Base-by-base conservation (phyloP, 2,329 filamentous ascomycete species). In the Fusarium circinatum region DNA sequence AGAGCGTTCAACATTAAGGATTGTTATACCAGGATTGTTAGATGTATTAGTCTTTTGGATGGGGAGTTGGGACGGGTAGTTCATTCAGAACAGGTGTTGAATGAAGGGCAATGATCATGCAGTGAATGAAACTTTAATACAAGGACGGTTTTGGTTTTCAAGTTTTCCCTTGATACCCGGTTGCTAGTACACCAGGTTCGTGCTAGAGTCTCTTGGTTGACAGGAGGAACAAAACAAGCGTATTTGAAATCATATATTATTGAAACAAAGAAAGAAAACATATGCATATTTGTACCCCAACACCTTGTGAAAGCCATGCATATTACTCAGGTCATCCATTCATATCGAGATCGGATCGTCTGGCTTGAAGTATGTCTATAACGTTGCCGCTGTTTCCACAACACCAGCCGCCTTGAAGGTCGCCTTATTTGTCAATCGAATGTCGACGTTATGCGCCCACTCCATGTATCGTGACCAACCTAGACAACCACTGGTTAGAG, bases 391-490 rank as follows among this genome's bases (percentile, higher is more conserved):
- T 13, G 90, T 91, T 76, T 89, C 89, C n/a, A 89, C 85, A 14
- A 86, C 89, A 34, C 93, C 92, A 3, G 86, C 85, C n/a, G 85
- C 88, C 78, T 89, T 90, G 83, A 93, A 93, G 1, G 85, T 81
- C 71, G 85, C 87, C 79, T 92, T 91, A 81, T 87, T 92, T 65
- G 90, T 90, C 83, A 87, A 88, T 71, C 82, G 83, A 48, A 98
- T 87, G 70, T 97, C 92, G 63, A 97, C 92, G 68, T 88, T 83
- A 80, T 98, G 96, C 82, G 93, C 92, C 95, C 95, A 98, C 82
- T 94, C 90, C 95, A 98, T 98, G 81, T 95, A 97, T 79, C 92
- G 91, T 28, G 92, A 92, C 95, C 96, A 98, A 76, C 94, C 95
- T 98, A 68, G n/a, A 38, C 36, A 39, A 7, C 42, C 26, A 13